Conservation (phyloP, 1,139 yeast genomes). For the Lodderomyces parapsilosis region DNA sequence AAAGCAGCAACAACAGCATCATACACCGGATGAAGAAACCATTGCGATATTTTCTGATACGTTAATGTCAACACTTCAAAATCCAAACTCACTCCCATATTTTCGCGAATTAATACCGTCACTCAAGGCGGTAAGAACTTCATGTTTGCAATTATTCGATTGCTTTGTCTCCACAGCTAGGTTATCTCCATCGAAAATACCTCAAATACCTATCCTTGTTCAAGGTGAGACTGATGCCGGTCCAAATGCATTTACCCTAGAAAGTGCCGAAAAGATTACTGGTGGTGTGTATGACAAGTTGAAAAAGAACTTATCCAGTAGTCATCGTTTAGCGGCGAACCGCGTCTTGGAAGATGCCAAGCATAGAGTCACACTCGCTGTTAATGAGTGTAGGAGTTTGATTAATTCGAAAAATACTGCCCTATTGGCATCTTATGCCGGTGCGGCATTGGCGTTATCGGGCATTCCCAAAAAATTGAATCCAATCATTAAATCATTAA, state of each 20-base stretch:
- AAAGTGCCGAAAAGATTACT: conserved; percentile 70
- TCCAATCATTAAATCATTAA: conserved; percentile 83
- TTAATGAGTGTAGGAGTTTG: conserved; percentile 65
- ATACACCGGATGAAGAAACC: conserved; percentile 11
- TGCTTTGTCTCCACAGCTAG: conserved; percentile 77
- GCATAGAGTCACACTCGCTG: conserved; percentile 62
- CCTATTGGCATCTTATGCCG: conserved; percentile 72
- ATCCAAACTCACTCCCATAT: conserved; percentile 48
- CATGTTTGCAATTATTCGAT: conserved; percentile 78
- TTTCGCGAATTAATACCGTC: conserved; percentile 88
- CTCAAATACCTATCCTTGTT: conserved; percentile 82
- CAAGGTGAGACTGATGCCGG: conserved; percentile 96
- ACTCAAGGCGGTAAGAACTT: conserved; percentile 79
- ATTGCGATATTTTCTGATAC: conserved; percentile 29
- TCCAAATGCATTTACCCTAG: conserved; percentile 84
- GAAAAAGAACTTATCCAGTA: conserved; percentile 62
- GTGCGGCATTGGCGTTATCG: conserved; percentile 61
- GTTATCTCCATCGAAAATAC: conserved; percentile 71
- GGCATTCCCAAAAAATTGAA: conserved; percentile 84
- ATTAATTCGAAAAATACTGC: conserved; percentile 56
- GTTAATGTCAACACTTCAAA: conserved; percentile 34
- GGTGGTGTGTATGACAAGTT: conserved; percentile 67
- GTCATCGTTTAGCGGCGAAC: conserved; percentile 68
- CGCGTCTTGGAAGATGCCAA: conserved; percentile 80
- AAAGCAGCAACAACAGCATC: conserved; percentile 19